Evolutionary conservation across 495 filamentous ascomycete genomes (phyloP), one percentile per base, ranked within the genome.

Genomic region (Aspergillus conjunctus): DNA sequence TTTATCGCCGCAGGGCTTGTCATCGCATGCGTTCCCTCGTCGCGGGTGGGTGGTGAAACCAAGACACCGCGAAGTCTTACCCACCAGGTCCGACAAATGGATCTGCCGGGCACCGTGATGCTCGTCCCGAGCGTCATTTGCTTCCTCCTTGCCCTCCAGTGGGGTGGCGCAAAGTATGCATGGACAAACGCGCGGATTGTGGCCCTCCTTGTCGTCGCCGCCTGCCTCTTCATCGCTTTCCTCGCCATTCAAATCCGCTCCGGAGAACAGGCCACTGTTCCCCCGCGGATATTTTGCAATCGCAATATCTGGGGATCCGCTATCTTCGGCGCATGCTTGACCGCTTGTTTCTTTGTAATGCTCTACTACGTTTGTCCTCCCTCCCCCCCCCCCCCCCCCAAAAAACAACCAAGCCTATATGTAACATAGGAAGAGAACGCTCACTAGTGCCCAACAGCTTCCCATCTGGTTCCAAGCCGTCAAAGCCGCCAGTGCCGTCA

Each of bases 31-130:
- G 65, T 76, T 80, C 59, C 68, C 33, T 57, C 50, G n/a, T 67
- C 81, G 7, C 7, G 15, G 14, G 26, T 43, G 51, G 54, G 21
- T 62, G 14, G 14, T n/a, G n/a, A n/a, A n/a, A n/a, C n/a, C n/a
- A n/a, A n/a, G 17, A n/a, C 17, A n/a, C 12, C 17, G 43, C 11
- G 43, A n/a, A 45, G 7, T 14, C 81, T 54, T 72, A 78, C 54
- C 72, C 79, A 34, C 75, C 89, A 39, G 88, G 90, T 64, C 74
- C 54, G n/a, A 43, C 63, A 22, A 33, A 64, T 50, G 78, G 1
- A 70, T 83, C 11, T 88, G 82, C 65, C 90, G 84, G 71, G 67
- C 90, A 12, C 86, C 88, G 0, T 81, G 88, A 59, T 92, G 83
- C 22, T 50, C 22, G 6, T 50, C 9, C 20, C 46, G 4, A 20